Percentiles rank a stretch among this genome's conserved stretches.
phyloP scores from a whole-genome alignment of 1,284 basidiomycete species.

The Boletus sp. region DNA sequence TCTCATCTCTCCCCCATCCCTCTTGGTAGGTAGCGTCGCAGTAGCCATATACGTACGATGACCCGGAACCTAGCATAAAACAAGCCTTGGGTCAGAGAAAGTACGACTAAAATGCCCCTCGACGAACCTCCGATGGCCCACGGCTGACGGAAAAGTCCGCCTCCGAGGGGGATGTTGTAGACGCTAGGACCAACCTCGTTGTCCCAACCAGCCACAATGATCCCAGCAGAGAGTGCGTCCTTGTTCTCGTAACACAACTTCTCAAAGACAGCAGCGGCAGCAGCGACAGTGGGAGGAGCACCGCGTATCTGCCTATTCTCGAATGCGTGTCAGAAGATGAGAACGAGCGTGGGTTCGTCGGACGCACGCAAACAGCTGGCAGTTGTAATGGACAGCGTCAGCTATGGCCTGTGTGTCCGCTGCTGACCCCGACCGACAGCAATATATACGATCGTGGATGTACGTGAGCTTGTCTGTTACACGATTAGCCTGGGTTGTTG shows the following conservation, averaged over 20 bases:
- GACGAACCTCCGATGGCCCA: slow-evolving; percentile 91
- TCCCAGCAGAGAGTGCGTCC: slow-evolving; percentile 84
- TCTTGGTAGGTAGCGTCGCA: slow-evolving; percentile 98
- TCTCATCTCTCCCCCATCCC: slow-evolving; percentile 90
- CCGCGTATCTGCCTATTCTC: slow-evolving; percentile 61
- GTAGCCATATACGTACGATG: slow-evolving; percentile 98
- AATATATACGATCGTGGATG: slow-evolving; percentile 97
- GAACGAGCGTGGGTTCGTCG: neutral
- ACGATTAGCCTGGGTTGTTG: slow-evolving; percentile 74
- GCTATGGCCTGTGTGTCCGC: slow-evolving; percentile 98
- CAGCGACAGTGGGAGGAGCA: slow-evolving; percentile 72
- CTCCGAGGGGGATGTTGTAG: slow-evolving; percentile 94
- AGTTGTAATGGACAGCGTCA: slow-evolving; percentile 85
- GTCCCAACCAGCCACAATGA: slow-evolving; percentile 99
- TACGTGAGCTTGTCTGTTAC: slow-evolving; percentile 98
- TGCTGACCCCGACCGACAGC: slow-evolving; percentile 96
- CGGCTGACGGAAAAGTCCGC: slow-evolving; percentile 90
- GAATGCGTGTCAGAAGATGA: slow-evolving; percentile 6
- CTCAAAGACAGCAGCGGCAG: slow-evolving; percentile 84
- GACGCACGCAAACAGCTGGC: slow-evolving; percentile 75
- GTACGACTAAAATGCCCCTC: neutral
- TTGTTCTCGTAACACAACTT: slow-evolving; percentile 94
- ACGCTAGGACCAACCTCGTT: slow-evolving; percentile 89
- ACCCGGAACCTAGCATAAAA: slow-evolving; percentile 74
- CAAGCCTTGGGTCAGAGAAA: slow-evolving; percentile 1